These are phyloP conservation scores for Epichloe sylvatica DNA, from an alignment of 2,329 filamentous ascomycete species.

Conservation along the genomic window DNA sequence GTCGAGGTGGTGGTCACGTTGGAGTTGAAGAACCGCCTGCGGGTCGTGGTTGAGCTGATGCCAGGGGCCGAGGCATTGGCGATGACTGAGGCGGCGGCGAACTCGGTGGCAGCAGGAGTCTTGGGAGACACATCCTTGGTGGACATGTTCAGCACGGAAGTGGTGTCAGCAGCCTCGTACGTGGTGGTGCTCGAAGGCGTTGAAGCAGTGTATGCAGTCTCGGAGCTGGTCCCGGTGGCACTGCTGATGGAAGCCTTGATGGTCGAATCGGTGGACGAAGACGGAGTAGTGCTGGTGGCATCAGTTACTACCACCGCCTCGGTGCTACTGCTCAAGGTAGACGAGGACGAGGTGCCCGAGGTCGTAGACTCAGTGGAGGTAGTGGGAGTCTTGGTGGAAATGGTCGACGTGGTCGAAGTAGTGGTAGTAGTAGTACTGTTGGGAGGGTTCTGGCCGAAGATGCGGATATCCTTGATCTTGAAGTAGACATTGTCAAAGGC, in stretches of 20 bases:
- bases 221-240: too few relatives aligned
- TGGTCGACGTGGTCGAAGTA: constrained; percentile 3
- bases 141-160: neutral
- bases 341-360: neutral
- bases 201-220: too few relatives aligned
- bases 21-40: neutral
- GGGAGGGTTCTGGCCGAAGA: constrained; percentile 12
- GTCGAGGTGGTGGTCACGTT: constrained; percentile 20
- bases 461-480: constrained; percentile 31
- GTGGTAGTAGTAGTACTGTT: constrained; percentile 1
- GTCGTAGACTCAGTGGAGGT: neutral
- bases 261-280: neutral
- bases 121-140: neutral
- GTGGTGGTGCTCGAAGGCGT: too few relatives aligned
- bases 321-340: neutral
- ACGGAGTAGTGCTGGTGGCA: neutral
- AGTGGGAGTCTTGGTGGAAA: too few relatives aligned
- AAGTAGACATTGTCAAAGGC: constrained; percentile 26
- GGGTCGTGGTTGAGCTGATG: neutral
- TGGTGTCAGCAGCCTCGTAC: neutral
- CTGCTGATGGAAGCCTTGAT: neutral
- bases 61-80: too few relatives aligned
- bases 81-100: too few relatives aligned
- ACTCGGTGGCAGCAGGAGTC: neutral
- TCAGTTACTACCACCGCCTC: neutral